Conservation (phyloP, 768 basidiomycete genomes). For the Phanerochaete carnosa region DNA sequence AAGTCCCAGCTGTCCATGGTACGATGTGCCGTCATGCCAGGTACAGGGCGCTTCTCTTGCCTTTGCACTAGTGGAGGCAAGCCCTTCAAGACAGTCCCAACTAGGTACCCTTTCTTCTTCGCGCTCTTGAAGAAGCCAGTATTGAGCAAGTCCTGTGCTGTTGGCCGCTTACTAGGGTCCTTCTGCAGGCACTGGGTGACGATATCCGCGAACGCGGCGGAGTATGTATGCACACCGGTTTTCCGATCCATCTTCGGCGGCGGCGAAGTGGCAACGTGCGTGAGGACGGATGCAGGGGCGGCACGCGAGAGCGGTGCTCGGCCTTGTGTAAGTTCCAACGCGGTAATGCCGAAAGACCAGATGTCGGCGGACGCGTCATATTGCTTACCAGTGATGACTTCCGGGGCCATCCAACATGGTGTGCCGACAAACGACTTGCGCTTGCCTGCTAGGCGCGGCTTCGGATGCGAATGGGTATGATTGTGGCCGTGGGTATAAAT, state of each 20-base stretch:
- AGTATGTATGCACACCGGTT: constrained; percentile 70
- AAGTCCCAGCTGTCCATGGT: constrained; percentile 87
- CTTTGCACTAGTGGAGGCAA: constrained; percentile 71
- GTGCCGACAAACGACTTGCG: constrained; percentile 93
- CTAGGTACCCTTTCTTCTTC: constrained; percentile 77
- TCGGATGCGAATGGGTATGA: constrained; percentile 1
- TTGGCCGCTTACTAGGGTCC: constrained; percentile 78
- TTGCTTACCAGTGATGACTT: constrained; percentile 78
- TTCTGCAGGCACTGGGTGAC: constrained; percentile 81
- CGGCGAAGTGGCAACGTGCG: constrained; percentile 75
- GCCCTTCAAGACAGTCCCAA: constrained; percentile 68
- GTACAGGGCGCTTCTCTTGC: constrained; percentile 59
- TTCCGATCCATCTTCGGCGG: constrained; percentile 76
- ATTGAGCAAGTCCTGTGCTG: constrained; percentile 72
- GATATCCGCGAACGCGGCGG: constrained; percentile 78
- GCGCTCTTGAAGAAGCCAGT: constrained; percentile 76
- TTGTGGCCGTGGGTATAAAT: constrained; percentile 27
- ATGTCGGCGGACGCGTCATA: constrained; percentile 91
- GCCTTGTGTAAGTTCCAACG: constrained; percentile 84
- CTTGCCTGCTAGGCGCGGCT: constrained; percentile 57
- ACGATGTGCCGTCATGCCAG: constrained; percentile 36
- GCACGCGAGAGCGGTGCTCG: constrained; percentile 82
- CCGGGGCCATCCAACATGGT: constrained; percentile 98
- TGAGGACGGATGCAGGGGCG: constrained; percentile 66
- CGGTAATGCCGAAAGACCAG: constrained; percentile 97